Conservation (phyloP, 805 yeast genomes). For the Candida coleopterorum region DNA sequence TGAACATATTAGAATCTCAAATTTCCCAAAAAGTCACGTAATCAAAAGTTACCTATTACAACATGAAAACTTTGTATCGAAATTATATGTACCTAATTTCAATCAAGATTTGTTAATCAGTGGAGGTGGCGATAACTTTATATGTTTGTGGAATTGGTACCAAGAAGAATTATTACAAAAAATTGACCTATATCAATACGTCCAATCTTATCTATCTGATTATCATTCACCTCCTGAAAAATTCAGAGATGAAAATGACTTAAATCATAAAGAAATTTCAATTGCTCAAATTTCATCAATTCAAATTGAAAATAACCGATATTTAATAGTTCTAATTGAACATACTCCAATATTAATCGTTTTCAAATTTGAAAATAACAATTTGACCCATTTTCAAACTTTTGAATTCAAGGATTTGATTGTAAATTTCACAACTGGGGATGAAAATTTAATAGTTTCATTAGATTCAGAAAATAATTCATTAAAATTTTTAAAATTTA, state of each 20-base stretch:
- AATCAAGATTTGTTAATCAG: constrained; percentile 53
- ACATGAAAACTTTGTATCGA: constrained; percentile 77
- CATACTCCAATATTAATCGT: constrained; percentile 44
- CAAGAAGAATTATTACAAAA: constrained; percentile 40
- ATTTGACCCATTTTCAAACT: constrained; percentile 26
- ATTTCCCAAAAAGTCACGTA: constrained; percentile 71
- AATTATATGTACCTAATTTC: constrained; percentile 53
- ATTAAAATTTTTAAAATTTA: constrained; percentile 17
- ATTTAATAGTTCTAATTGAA: constrained; percentile 46
- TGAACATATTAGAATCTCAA: constrained; percentile 86
- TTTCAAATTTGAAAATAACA: constrained; percentile 23
- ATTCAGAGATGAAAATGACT: constrained; percentile 49
- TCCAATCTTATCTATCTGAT: constrained; percentile 43
- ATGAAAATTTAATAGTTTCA: constrained; percentile 22
- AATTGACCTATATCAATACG: constrained; percentile 42
- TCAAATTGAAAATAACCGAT: constrained; percentile 7
- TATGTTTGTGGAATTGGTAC: constrained; percentile 79
- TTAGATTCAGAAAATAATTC: constrained; percentile 27
- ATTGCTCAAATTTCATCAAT: constrained; percentile 23
- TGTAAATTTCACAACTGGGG: constrained; percentile 24
- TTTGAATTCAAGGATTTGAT: constrained; percentile 20
- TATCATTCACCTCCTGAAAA: constrained; percentile 61
- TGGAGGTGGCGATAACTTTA: constrained; percentile 86
- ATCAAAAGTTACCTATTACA: constrained; percentile 85
- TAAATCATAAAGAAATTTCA: constrained; percentile 20